Base-by-base conservation (phyloP, 441 rosid species). In the Erodium trifolium region DNA sequence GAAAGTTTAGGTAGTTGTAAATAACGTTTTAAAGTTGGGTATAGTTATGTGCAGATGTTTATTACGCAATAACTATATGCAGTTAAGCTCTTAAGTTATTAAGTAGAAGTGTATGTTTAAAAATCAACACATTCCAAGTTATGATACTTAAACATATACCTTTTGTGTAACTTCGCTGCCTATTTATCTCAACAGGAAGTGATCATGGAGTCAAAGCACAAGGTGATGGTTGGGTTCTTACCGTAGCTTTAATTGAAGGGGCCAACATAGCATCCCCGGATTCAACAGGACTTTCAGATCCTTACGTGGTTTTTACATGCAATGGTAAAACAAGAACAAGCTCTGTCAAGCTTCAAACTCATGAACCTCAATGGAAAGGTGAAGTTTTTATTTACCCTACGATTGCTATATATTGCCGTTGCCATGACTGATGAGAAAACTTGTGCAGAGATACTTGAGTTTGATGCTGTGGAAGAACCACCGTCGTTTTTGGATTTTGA, bases 401-500 rank as follows among this genome's bases (percentile, higher is more conserved):
- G 2, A 12, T 49, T 49, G 4, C 9, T 49, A 11, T 49, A 11
- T 49, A 2, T 49, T 13, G 5, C 3, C 57, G n/a, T 12, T 75
- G 62, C 72, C 66, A 34, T 69, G 60, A 53, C 12, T 59, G 47
- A 68, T 67, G 59, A 59, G 69, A 66, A 75, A 57, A 72, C 68
- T 75, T 71, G 13, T 82, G 79, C 87, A 91, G 97, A 93, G 73
- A 78, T 89, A 70, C 83, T 91, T 37, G 96, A 91, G 82, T 91
- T 93, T 78, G 96, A 93, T 77, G 96, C 97, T 11, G 87, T 88
- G 92, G 94, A 93, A 73, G 98, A 89, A 78, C 93, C 89, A 3
- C 98, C 97, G 4, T 93, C 96, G 4, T 87, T 93, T 70, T 78
- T 93, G 70, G 93, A 86, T 76, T 84, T 88, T 69, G 97, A 93